Evolutionary conservation across 1,139 yeast species (phyloP).

Genomic region (Yamadazyma kanchanaburiensis): DNA sequence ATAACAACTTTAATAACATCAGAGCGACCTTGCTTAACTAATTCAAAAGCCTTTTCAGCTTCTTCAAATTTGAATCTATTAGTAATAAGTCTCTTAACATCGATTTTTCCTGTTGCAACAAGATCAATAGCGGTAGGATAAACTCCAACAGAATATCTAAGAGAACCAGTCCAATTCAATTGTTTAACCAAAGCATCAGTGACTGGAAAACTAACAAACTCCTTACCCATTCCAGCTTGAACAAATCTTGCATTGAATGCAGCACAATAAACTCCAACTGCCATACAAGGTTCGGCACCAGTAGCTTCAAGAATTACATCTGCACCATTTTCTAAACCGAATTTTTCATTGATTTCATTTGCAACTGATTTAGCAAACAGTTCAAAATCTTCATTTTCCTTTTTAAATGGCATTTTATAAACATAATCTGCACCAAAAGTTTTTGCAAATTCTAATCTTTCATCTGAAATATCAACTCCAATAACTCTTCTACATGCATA

Average conservation of each 20-base stretch:
- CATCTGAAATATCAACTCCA: constrained; percentile 26
- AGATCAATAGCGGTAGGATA: constrained; percentile 41
- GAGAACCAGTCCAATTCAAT: constrained; percentile 58
- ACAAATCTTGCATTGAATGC: constrained; percentile 58
- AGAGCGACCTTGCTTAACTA: constrained; percentile 43
- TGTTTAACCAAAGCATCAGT: constrained; percentile 63
- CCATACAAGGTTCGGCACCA: constrained; percentile 66
- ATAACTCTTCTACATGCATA: constrained; percentile 27
- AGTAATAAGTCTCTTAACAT: constrained; percentile 54
- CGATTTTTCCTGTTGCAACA: constrained; percentile 43
- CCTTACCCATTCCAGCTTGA: constrained; percentile 69
- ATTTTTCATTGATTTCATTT: constrained; percentile 10
- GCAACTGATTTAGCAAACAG: constrained; percentile 13
- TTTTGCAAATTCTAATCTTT: constrained; percentile 27
- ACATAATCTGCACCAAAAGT: constrained; percentile 20
- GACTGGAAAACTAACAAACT: constrained; percentile 61
- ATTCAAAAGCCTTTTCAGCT: constrained; percentile 70
- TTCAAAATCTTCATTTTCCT: constrained; percentile 10
- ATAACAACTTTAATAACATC: constrained; percentile 62
- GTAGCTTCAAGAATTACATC: constrained; percentile 62
- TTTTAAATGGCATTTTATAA: constrained; percentile 16
- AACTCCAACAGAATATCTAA: constrained; percentile 29
- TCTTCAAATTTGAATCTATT: constrained; percentile 66
- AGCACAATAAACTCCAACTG: constrained; percentile 53
- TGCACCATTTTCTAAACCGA: constrained; percentile 39